These are phyloP conservation scores for Kalaharituber pfeilii DNA, from an alignment of 2,329 filamentous ascomycete genomes.

Conservation along the genomic window DNA sequence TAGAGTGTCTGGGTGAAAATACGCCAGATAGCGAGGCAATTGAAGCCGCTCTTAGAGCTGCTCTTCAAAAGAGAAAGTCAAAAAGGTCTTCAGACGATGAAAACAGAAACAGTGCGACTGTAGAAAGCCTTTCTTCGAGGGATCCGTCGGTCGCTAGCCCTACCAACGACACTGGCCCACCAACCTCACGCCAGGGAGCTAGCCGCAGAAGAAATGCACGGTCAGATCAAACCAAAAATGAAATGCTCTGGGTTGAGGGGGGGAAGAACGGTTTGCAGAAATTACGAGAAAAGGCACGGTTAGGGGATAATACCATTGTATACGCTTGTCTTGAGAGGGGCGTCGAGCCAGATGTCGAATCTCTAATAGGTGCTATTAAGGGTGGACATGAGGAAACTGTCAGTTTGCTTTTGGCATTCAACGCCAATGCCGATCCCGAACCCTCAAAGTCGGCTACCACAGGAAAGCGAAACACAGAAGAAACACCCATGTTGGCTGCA, in stretches of 20 bases:
- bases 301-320: slow-evolving; percentile 27
- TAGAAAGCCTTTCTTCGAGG: slow-evolving; percentile 21
- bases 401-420: slow-evolving; percentile 55
- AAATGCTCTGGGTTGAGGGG: slow-evolving; percentile 23
- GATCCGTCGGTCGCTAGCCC: slow-evolving; percentile 22
- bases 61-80: slow-evolving; percentile 24
- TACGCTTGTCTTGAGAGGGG: slow-evolving; percentile 21
- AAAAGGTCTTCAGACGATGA: slow-evolving; percentile 22
- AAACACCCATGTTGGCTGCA: slow-evolving; percentile 84
- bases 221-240: slow-evolving; percentile 22
- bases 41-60: slow-evolving; percentile 47
- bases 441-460: slow-evolving; percentile 25
- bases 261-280: slow-evolving; percentile 22
- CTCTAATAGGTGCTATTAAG: slow-evolving; percentile 76
- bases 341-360: slow-evolving; percentile 53
- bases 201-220: slow-evolving; percentile 17
- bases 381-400: slow-evolving; percentile 81
- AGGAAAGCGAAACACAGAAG: slow-evolving; percentile 41
- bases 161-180: slow-evolving; percentile 20
- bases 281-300: slow-evolving; percentile 27
- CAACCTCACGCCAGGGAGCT: slow-evolving; percentile 6
- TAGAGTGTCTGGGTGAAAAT: slow-evolving; percentile 35
- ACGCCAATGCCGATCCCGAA: slow-evolving; percentile 41
- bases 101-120: slow-evolving; percentile 14
- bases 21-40: slow-evolving; percentile 71